Base-by-base conservation (phyloP, 164 flowering plant species). In the Annona squamosa region DNA sequence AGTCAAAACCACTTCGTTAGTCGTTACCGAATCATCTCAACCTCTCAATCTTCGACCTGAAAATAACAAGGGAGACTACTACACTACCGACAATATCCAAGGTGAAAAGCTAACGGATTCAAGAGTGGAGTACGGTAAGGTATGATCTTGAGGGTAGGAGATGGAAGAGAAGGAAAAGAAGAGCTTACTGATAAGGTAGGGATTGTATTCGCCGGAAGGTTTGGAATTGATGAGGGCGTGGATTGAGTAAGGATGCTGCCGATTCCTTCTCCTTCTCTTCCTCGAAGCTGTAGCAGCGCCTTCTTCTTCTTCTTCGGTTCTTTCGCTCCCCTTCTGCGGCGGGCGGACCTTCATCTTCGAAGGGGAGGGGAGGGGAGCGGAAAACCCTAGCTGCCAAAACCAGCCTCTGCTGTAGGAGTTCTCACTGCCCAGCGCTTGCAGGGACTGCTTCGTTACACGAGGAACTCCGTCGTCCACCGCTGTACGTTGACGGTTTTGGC, bases 151-250 rank as follows among this genome's bases (percentile, higher is more conserved):
- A 67, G 13, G 13, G 59, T 6, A 52, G 26, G 42, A 19, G 26
- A 64, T 64, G 37, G 9, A 64, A 43, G 42, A 45, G 17, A 13
- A 2, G 26, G 4, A 16, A 16, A 56, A 43, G 65, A 47, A 16
- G 19, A 65, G 10, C 46, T 73, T 71, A 79, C 81, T 79, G 47
- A 79, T 76, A 43, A 79, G 16, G 44, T 93, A 80, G 18, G 97
- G 98, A 64, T 93, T 93, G 81, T 89, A 90, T 62, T 70, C 66
- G 37, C 73, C 72, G 74, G 59, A 52, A 52, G 59, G 13, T 9
- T 90, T 91, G 45, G 89, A 86, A 76, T 89, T 91, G 1, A 88
- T 91, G 46, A 93, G 91, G 2, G 89, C 86, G 75, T 87, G 87
- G 17, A 93, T 91, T 2, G 98, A 89, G 37, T 91, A 77, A 73